Evolutionary conservation across 2,329 filamentous ascomycete species (phyloP).

Genomic region (Chrysoporthe puriensis): DNA sequence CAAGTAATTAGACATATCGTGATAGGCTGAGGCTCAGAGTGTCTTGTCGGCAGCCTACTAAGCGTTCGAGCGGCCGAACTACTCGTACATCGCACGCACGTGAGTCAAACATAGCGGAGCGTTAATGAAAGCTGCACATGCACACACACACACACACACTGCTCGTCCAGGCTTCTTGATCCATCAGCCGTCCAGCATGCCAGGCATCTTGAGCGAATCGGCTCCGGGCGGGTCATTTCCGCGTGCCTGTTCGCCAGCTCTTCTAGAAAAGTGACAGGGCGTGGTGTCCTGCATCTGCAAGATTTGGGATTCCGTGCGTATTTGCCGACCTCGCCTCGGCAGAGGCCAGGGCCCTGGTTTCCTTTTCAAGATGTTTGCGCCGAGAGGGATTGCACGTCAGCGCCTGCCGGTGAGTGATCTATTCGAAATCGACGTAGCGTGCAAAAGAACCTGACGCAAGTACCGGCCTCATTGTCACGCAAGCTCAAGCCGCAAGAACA

Average conservation of each 20-base stretch:
- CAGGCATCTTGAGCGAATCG: not conserved
- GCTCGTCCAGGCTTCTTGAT: not conserved
- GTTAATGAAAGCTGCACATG: not conserved
- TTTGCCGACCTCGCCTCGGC: slow-evolving; percentile 26
- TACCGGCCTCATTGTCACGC: not conserved
- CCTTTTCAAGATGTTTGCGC: slow-evolving; percentile 23
- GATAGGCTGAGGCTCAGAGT: not conserved
- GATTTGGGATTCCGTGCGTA: slow-evolving; percentile 23
- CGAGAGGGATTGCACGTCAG: slow-evolving; percentile 14
- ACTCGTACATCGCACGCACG: not conserved
- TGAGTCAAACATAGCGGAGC: not conserved
- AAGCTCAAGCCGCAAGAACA: not conserved
- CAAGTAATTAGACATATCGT: not conserved
- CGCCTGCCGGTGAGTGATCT: not conserved
- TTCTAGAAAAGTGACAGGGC: slow-evolving; percentile 13
- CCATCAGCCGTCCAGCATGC: not conserved
- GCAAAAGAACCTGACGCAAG: slow-evolving; percentile 8
- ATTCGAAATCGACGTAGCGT: not conserved
- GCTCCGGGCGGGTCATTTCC: not conserved
- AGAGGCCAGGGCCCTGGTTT: slow-evolving; percentile 17
- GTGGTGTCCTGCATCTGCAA: slow-evolving; percentile 12
- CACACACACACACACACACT: not conserved
- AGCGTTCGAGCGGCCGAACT: not conserved
- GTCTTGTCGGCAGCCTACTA: not conserved
- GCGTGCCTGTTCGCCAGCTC: slow-evolving; percentile 5